Evolutionary conservation across 345 rosid genomes (phyloP), one percentile per base, ranked within the genome.

Genomic region (Brassica carinata): DNA sequence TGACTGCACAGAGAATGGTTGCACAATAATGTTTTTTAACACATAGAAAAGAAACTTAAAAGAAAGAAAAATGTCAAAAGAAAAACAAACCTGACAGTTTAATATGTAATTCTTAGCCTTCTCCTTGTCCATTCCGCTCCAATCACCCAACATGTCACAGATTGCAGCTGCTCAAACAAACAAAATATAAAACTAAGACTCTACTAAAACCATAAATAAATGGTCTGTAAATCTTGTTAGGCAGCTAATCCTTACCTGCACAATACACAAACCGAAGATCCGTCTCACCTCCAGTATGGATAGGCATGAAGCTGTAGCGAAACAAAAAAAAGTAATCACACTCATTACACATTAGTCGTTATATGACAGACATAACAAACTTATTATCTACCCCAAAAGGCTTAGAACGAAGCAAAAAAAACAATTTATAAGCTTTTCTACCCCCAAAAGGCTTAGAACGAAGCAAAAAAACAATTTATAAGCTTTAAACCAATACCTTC

Each of bases 181-280:
- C 17, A 8, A 18, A 45, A 78, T 82, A 74, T 77, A 64, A 85
- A 18, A 81, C 19, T 68, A 31, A 72, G 68, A 77, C 67, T 65
- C 74, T 76, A 73, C 64, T 23, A 59, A 40, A 73, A 59, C 23
- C 36, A 76, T 10, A 71, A n/a, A 72, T 57, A 9, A 65, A 76
- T 64, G 33, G 40, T 58, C 40, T 65, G 57, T 7, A 38, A 14
- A n/a, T 69, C 67, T 3, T 55, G 11, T 18, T 10, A 31, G 2
- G 76, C 0, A 81, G 33, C 64, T 33, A 58, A 10, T 85, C 53
- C 98, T 88, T 86, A 93, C 99, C 94, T 59, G 98, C 97, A 86
- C 98, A 96, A 77, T 90, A 96, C 38, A 90, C 77, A 81, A 96
- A 96, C 19, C 94, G 91, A 79, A 96, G 96, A 85, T 92, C 97